Base-by-base conservation (phyloP, 2,329 filamentous ascomycete genomes). In the Nannizzia gypsea region DNA sequence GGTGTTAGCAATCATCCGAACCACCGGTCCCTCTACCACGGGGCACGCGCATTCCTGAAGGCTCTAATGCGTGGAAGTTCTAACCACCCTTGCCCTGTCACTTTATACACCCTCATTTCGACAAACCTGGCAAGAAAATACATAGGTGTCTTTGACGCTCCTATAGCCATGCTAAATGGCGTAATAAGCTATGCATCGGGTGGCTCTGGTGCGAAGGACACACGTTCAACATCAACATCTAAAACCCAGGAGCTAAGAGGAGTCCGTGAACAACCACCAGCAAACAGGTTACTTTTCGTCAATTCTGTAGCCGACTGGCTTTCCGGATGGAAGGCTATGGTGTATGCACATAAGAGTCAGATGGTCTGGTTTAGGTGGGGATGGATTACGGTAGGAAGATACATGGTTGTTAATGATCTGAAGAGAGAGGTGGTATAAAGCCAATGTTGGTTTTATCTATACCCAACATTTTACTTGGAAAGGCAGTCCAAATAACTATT, bases 281-380 rank as follows among this genome's bases (percentile, higher is more conserved):
- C 62, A 34, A 61, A 58, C 34, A 63, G 56, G 20, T 72, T 96
- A 58, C 70, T 96, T 38, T 90, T 87, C 68, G 78, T 92, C 62
- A 95, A 82, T 73, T 81, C 82, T 6, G 78, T 90, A 15, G 70
- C 74, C 3, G 79, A 80, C 59, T 83, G 86, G 64, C 78, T 85
- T 64, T 81, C 80, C 31, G 92, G 89, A 6, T 87, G 91, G 76
- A 80, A 77, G 59, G 91, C 93, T 34, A 99, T 99, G 93, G 90
- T 88, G 1, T 80, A 81, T 59, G 92, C 89, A 28, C 93, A 99
- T 77, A 80, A 84, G 75, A 96, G 90, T 73, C 93, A 99, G 80
- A 99, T 99, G 93, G 83, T 89, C 40, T 99, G 93, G 93, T 99
- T 97, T 71, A 83, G 93, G 6, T 97, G 90, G 82, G 89, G 90